These are phyloP conservation scores for Chloranthus sessilifolius DNA, from an alignment of 164 flowering plant species.

Conservation along the genomic window DNA sequence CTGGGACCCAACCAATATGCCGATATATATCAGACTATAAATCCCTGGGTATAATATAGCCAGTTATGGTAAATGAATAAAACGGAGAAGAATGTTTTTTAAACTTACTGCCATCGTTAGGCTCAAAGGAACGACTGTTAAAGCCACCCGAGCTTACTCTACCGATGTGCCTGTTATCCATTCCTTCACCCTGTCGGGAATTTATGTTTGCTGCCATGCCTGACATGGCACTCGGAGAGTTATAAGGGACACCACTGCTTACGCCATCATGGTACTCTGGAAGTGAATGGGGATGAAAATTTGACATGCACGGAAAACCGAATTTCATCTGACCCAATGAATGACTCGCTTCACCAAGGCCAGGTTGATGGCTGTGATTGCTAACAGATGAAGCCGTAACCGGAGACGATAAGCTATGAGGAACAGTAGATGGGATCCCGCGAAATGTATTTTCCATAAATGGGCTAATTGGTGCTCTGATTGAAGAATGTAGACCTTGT, in stretches of 20 bases:
- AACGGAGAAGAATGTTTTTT: too few species aligned
- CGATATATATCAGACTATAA: too few species aligned
- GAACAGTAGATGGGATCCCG: constrained; percentile 44
- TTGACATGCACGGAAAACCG: constrained; percentile 29
- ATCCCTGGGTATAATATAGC: too few species aligned
- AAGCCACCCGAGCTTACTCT: constrained; percentile 35
- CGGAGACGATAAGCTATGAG: constrained; percentile 40
- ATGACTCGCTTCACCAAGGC: constrained; percentile 30
- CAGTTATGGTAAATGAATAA: too few species aligned
- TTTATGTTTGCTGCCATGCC: constrained; percentile 29
- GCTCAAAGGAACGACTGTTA: constrained; percentile 28
- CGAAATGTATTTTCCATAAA: constrained; percentile 33
- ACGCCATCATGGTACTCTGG: constrained; percentile 56
- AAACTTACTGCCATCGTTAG: constrained; percentile 43
- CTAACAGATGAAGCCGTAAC: constrained; percentile 33
- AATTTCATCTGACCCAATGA: constrained; percentile 38
- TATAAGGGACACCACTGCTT: constrained; percentile 31
- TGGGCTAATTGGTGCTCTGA: constrained; percentile 25
- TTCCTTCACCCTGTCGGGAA: constrained; percentile 33
- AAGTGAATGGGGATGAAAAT: constrained; percentile 39
- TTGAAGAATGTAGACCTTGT: constrained; percentile 29
- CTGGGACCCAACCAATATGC: too few species aligned
- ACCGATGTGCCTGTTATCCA: constrained; percentile 33
- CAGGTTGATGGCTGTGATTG: constrained; percentile 24
- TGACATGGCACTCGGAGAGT: constrained; percentile 28